phyloP scores from a whole-genome alignment of 2,329 filamentous ascomycete genomes.

The Magnaporthiopsis poae region DNA sequence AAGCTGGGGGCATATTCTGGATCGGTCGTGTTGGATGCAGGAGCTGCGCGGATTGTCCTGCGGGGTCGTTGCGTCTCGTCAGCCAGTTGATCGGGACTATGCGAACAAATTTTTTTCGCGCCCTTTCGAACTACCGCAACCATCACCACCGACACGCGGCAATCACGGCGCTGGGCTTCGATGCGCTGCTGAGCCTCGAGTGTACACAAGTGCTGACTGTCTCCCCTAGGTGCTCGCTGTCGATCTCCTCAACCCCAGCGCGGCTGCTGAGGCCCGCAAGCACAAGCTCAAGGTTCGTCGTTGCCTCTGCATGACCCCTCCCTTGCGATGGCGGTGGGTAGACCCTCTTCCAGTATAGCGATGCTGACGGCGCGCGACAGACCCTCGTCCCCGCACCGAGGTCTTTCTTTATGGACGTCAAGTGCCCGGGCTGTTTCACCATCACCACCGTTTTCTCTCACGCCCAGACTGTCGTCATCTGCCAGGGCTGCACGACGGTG shows the following conservation, averaged over 20 bases:
- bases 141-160: neutral
- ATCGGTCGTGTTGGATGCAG: neutral
- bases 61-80: neutral
- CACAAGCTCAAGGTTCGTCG: conserved; percentile 97
- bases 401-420: conserved; percentile 99
- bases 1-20: neutral
- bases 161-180: neutral
- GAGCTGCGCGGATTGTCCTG: neutral
- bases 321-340: neutral
- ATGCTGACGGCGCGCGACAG: conserved; percentile 31
- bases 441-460: conserved; percentile 99
- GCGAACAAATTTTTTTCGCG: neutral
- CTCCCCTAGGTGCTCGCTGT: conserved; percentile 87
- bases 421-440: conserved; percentile 99
- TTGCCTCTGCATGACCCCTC: neutral
- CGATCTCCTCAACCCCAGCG: conserved; percentile 98
- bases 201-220: conserved; percentile 6
- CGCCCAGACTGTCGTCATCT: conserved; percentile 99
- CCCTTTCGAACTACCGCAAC: neutral
- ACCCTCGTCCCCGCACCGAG: conserved; percentile 89
- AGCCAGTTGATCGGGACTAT: neutral
- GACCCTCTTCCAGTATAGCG: conserved; percentile 9
- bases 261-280: conserved; percentile 97
- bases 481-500: conserved; percentile 97
- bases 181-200: conserved; percentile 9